A percentile compares a stretch with the other conserved stretches of the same genome.
Conservation (phyloP, 805 yeast species). For the Wickerhamomyces hampshirensis region DNA sequence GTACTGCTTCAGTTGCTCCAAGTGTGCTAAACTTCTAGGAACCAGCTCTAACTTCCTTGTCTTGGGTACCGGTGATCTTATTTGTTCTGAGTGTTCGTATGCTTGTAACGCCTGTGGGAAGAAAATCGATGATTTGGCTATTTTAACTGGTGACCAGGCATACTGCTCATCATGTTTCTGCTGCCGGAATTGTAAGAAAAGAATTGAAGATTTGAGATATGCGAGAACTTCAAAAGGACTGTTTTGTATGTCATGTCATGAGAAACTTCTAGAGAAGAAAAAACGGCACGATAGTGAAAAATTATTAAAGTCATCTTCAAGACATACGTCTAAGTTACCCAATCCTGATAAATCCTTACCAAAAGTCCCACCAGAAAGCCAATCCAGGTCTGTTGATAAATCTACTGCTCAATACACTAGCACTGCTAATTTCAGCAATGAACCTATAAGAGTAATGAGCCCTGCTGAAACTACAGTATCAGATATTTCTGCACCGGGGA, state of each 20-base stretch:
- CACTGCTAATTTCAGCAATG: too few species aligned
- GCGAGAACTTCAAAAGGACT: conserved; percentile 92
- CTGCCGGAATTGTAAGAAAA: conserved; percentile 81
- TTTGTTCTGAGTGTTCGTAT: conserved; percentile 91
- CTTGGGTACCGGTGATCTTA: conserved; percentile 85
- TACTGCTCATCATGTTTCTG: conserved; percentile 87
- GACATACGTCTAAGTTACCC: conserved; percentile 4
- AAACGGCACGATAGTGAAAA: conserved; percentile 48
- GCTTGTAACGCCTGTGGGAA: conserved; percentile 79
- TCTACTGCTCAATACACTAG: too few species aligned
- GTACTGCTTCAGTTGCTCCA: conserved; percentile 85
- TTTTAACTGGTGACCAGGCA: conserved; percentile 91
- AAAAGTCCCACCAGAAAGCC: conserved; percentile 14
- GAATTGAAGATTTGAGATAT: conserved; percentile 83
- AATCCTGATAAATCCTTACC: conserved; percentile 20
- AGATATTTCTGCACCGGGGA: conserved; percentile 13
- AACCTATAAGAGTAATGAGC: conserved; percentile 14
- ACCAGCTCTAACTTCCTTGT: conserved; percentile 88
- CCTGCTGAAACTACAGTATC: conserved; percentile 18
- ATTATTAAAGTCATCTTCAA: conserved; percentile 7
- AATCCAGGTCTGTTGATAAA: too few species aligned
- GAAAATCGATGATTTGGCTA: conserved; percentile 89
- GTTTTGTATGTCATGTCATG: conserved; percentile 92
- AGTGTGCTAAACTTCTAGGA: conserved; percentile 72
- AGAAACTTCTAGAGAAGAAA: conserved; percentile 70